These are phyloP conservation scores for Mycena pura DNA, from an alignment of 768 basidiomycete genomes.

Conservation along the genomic window DNA sequence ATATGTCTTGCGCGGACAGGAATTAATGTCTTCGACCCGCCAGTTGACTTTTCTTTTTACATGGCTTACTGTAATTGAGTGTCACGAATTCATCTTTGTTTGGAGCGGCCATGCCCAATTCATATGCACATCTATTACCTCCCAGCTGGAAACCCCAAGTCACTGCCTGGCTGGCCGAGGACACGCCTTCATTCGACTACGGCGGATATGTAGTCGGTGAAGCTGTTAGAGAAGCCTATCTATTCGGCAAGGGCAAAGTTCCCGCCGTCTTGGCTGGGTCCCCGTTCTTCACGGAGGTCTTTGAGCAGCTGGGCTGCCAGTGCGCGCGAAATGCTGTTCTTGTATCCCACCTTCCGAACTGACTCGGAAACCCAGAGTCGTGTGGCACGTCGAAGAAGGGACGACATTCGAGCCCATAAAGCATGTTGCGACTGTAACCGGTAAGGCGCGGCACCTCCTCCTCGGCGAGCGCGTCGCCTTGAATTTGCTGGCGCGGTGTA, in stretches of 20 bases:
- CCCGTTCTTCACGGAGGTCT: slow-evolving; percentile 95
- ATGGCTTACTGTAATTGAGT: neutral
- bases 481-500: slow-evolving; percentile 93
- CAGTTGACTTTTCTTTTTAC: neutral
- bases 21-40: neutral
- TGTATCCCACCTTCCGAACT: neutral
- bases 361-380: slow-evolving; percentile 63
- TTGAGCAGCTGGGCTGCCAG: slow-evolving; percentile 88
- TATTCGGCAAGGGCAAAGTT: slow-evolving; percentile 88
- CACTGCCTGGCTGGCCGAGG: slow-evolving; percentile 85
- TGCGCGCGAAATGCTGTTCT: slow-evolving; percentile 50
- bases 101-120: slow-evolving; percentile 33
- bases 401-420: slow-evolving; percentile 79
- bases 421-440: slow-evolving; percentile 89
- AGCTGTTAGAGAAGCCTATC: slow-evolving; percentile 80
- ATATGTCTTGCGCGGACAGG: neutral
- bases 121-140: slow-evolving; percentile 79
- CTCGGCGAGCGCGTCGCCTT: slow-evolving; percentile 93
- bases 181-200: slow-evolving; percentile 95
- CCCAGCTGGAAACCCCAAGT: slow-evolving; percentile 91
- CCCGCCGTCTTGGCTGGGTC: slow-evolving; percentile 87
- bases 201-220: slow-evolving; percentile 97
- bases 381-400: slow-evolving; percentile 93
- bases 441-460: slow-evolving; percentile 86
- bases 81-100: too few species aligned